Conservation (phyloP, 108 stramenopile genomes). For the Skeletonema costatum region DNA sequence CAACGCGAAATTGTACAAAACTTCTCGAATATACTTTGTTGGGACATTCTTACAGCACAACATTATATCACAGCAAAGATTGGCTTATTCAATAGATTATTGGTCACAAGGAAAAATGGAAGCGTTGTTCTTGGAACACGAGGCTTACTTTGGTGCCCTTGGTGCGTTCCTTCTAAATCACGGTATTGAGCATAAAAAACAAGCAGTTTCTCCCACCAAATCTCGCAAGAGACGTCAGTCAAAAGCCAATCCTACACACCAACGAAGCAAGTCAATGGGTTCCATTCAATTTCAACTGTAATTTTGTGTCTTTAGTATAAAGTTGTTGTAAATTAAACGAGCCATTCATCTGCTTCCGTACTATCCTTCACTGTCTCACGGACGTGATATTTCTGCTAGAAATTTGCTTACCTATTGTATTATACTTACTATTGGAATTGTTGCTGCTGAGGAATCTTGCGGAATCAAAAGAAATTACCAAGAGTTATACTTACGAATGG, state of each 20-base stretch:
- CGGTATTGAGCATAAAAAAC: constrained; percentile 50
- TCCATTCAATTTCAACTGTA: background rate
- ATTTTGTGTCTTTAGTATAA: background rate
- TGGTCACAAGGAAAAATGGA: constrained; percentile 97
- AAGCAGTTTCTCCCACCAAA: background rate
- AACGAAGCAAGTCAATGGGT: constrained; percentile 32
- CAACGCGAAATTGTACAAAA: constrained; percentile 90
- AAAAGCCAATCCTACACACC: constrained; percentile 5
- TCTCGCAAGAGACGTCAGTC: constrained; percentile 15
- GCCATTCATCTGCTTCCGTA: background rate
- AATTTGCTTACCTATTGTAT: background rate
- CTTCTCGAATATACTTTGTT: constrained; percentile 92
- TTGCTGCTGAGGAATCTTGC: background rate
- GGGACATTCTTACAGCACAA: constrained; percentile 97
- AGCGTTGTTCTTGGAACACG: constrained; percentile 96
- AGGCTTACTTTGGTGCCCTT: constrained; percentile 93
- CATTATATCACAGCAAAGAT: constrained; percentile 83
- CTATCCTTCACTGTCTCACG: background rate
- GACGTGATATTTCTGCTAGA: background rate
- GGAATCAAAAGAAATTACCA: background rate
- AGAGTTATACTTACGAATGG: background rate
- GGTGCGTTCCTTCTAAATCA: constrained; percentile 89
- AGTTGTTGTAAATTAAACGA: background rate
- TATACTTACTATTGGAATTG: background rate
- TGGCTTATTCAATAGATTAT: constrained; percentile 95